Evolutionary conservation across 192 early-diverging fungal species (phyloP).

Genomic region (Podochytrium sp.): DNA sequence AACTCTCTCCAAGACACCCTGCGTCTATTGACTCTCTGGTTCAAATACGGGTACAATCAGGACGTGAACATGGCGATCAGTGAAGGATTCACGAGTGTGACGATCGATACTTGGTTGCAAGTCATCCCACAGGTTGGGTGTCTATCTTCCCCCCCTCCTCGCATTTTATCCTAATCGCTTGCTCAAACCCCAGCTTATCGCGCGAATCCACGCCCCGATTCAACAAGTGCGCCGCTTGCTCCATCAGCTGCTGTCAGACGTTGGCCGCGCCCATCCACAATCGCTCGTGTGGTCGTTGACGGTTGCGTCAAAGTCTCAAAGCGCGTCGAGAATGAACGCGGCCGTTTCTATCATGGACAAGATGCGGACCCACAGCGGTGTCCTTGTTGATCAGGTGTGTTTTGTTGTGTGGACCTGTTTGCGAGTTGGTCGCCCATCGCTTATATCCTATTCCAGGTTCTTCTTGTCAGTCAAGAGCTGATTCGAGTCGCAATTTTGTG

Average conservation of each 20-base stretch:
- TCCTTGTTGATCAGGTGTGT: slow-evolving; percentile 82
- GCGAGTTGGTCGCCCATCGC: too few species aligned
- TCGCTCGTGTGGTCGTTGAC: slow-evolving; percentile 96
- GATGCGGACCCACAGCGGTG: slow-evolving; percentile 79
- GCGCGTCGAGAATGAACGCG: slow-evolving; percentile 70
- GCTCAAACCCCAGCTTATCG: slow-evolving; percentile 78
- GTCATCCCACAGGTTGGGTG: slow-evolving; percentile 87
- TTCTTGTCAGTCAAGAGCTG: slow-evolving; percentile 93
- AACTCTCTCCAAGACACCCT: slow-evolving; percentile 93
- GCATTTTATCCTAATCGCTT: slow-evolving; percentile 1
- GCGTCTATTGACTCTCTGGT: slow-evolving; percentile 90
- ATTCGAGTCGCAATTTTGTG: slow-evolving; percentile 95
- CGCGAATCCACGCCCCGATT: slow-evolving; percentile 82
- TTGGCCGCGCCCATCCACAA: slow-evolving; percentile 94
- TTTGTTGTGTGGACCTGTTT: too few species aligned
- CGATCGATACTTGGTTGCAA: slow-evolving; percentile 93
- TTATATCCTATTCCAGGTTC: slow-evolving; percentile 59
- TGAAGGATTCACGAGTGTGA: slow-evolving; percentile 82
- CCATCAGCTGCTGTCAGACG: slow-evolving; percentile 84
- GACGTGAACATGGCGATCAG: slow-evolving; percentile 83
- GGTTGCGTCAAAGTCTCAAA: slow-evolving; percentile 92
- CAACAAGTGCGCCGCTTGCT: slow-evolving; percentile 80
- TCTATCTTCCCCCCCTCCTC: not conserved
- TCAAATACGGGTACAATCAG: slow-evolving; percentile 88
- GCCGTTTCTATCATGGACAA: slow-evolving; percentile 90